Evolutionary conservation across 352 stramenopile species (phyloP), one percentile per base, ranked within the genome.

Genomic region (Globisporangium alternatum): DNA sequence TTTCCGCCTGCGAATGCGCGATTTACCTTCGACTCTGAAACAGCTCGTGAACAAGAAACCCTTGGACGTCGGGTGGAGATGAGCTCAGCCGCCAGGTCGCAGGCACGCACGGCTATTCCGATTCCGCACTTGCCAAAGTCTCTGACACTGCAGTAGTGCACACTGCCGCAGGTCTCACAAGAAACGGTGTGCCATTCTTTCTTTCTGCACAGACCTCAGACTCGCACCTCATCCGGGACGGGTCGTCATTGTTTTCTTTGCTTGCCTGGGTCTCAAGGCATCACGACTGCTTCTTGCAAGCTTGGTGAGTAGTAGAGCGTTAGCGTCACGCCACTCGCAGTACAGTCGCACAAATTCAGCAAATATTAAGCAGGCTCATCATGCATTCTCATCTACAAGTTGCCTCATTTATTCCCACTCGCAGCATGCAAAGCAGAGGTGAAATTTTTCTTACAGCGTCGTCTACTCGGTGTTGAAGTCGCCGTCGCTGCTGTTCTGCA

Each of bases 401-500:
- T 41, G 17, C 28, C 13, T 25, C 10, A 41, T 25, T 28, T 30
- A 57, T 57, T 57, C 8, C 12, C 25, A 57, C 28, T 9, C 25
- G n/a, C 48, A 54, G 2, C 28, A 67, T 58, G 22, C 52, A 54
- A 43, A 25, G 12, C 31, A 21, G 8, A 1, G 5, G 12, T 19
- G 25, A 22, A 41, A 19, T 4, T 9, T n/a, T 3, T 37, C 51
- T 15, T 56, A 43, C 17, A 57, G 21, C 30, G 2, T 28, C 30
- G 19, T 13, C 19, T 43, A 17, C 4, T 17, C 43, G 21, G 30
- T 8, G 19, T 17, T 17, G 8, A 28, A 15, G 37, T 47, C 37
- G 21, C 43, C 10, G 15, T 22, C 54, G 51, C 60, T 71, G 30
- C 44, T 66, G 60, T 64, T 71, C 6, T 65, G 58, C 31, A 62